Base-by-base conservation (phyloP, 768 basidiomycete species). In the Boletus coccyginus region DNA sequence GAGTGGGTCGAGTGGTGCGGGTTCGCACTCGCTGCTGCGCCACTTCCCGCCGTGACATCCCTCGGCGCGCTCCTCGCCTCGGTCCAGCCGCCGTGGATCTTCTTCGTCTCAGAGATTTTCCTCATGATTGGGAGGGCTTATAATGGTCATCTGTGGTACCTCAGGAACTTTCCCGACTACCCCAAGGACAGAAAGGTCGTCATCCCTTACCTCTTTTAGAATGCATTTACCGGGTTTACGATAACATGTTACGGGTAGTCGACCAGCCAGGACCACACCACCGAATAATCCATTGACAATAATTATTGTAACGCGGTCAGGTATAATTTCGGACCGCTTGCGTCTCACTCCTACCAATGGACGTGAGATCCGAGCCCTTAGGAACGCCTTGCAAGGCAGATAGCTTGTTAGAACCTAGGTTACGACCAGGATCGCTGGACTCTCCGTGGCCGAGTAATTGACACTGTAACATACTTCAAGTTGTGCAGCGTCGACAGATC, bases 1-100 rank as follows among this genome's bases (percentile, higher is more conserved):
- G 96, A 98, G 69, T 98, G 96, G 96, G 56, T 88, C 53, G 96
- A 98, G 73, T 98, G 95, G 94, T 61, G 84, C 11, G 93, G 90
- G 9, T 98, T 88, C 70, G 88, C 92, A 2, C 69, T 97, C 39
- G 90, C 91, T 7, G 82, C 90, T 5, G 74, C 82, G 7, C 83
- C 86, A 1, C 9, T 78, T 1, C 82, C 79, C 19, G 52, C 46
- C 56, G 19, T 50, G 65, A 56, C 65, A 45, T 66, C 74, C 9
- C 46, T 62, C 6, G 77, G 79, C 41, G 70, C 73, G 0, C 78
- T 80, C 13, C 68, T 74, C 39, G 70, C 82, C 14, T 76, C 83
- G 1, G 42, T 62, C n/a, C 71, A 73, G 8, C 91, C 94, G 0
- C 90, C 93, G 1, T 94, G 85, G 79, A 73, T 92, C 29, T 98